Conservation (phyloP, 352 stramenopile genomes). For the Saprolegnia parasitica region DNA sequence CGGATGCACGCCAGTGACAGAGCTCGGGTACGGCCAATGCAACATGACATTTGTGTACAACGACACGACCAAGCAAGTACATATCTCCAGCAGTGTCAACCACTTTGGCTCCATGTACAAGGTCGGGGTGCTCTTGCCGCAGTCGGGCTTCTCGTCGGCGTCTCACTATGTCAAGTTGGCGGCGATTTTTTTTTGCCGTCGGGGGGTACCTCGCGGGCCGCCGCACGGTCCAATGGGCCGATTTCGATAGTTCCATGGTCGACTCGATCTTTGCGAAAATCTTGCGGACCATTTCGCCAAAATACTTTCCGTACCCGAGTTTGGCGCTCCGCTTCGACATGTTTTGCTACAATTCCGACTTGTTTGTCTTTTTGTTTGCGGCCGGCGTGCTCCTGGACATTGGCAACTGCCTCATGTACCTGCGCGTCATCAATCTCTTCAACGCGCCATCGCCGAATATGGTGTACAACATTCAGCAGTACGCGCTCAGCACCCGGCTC, state of each 20-base stretch:
- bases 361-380: constrained; percentile 25
- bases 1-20: constrained; percentile 14
- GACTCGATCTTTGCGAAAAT: not conserved
- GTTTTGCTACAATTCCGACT: constrained; percentile 28
- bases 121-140: not conserved
- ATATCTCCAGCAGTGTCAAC: not conserved
- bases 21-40: constrained; percentile 16
- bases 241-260: not conserved
- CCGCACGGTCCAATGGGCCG: constrained; percentile 1
- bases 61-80: constrained; percentile 5
- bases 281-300: not conserved
- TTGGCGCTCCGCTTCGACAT: constrained; percentile 12
- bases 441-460: not conserved
- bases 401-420: constrained; percentile 1
- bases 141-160: constrained; percentile 1
- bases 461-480: not conserved
- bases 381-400: constrained; percentile 20
- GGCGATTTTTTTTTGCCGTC: not conserved
- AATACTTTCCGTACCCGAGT: not conserved
- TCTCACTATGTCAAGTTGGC: not conserved
- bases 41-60: constrained; percentile 14
- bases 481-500: constrained; percentile 4
- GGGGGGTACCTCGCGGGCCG: constrained; percentile 12
- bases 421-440: constrained; percentile 4
- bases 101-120: constrained; percentile 12